Conservation (phyloP, 176 grass and related monocot genomes). For the Cenchrus americanus region DNA sequence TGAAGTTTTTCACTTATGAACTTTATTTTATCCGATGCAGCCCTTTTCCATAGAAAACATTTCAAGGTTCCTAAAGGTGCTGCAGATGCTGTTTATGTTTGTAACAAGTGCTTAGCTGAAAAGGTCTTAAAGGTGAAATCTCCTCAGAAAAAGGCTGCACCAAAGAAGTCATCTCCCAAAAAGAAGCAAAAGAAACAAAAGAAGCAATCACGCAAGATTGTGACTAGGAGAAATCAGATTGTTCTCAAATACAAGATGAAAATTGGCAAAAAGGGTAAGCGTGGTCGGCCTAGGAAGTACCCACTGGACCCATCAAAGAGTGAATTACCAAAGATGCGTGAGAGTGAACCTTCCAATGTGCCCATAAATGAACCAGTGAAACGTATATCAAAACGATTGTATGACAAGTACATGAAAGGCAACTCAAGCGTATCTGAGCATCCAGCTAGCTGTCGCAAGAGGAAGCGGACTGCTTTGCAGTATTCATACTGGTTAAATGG, state of each 20-base stretch:
- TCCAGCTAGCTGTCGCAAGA: conserved; percentile 55
- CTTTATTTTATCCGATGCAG: conserved; percentile 60
- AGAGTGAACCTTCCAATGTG: conserved; percentile 35
- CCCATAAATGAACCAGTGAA: conserved; percentile 41
- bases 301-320: conserved; percentile 27
- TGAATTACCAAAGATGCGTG: conserved; percentile 24
- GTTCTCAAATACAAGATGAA: conserved; percentile 63
- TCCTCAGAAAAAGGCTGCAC: conserved; percentile 45
- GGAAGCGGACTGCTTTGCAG: conserved; percentile 74
- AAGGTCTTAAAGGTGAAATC: conserved; percentile 45
- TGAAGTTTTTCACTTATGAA: conserved; percentile 36
- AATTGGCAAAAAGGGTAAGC: conserved; percentile 51
- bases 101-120: conserved; percentile 80
- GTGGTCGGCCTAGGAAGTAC: conserved; percentile 44
- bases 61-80: conserved; percentile 81
- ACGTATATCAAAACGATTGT: conserved; percentile 57
- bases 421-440: conserved; percentile 43
- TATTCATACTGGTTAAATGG: conserved; percentile 95
- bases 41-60: conserved; percentile 94
- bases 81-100: conserved; percentile 59
- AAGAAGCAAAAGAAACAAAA: conserved; percentile 56
- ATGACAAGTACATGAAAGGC: conserved; percentile 63
- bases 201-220: conserved; percentile 38
- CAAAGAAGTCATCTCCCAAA: conserved; percentile 52
- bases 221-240: conserved; percentile 57